Base-by-base conservation (phyloP, 345 rosid species). In the Raphanus raphanistrum region DNA sequence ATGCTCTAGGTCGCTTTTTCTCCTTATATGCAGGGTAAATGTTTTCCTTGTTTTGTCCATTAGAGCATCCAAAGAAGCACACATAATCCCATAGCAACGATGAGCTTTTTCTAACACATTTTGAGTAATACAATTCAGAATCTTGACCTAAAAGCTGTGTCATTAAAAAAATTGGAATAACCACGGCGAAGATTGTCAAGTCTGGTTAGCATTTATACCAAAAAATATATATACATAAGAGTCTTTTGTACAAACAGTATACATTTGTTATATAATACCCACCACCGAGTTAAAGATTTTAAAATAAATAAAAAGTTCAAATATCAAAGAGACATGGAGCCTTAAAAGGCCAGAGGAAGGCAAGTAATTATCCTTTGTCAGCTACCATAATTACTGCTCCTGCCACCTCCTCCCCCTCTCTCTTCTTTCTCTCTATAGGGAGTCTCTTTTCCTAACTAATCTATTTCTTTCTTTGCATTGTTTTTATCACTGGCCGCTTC, bases 281-380 rank as follows among this genome's bases (percentile, higher is more conserved):
- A 2, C 13, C 31, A 72, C 76, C 59, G 68, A 62, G 5, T 16
- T 31, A 73, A 29, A 15, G 12, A 32, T 41, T 72, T 43, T 12
- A 28, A 59, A 59, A 45, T 17, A 52, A 58, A 65, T 71, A 50
- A n/a, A 48, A 50, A 10, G 48, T n/a, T 59, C 3, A 59, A 21
- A 63, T 4, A 63, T 12, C 32, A 63, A 63, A 59, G 62, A 68
- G 67, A 69, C 50, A 73, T 61, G 68, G 75, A 80, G 82, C 76
- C 68, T 63, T 80, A 66, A 63, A 74, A 67, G 62, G 68, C 38
- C 74, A 79, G 82, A 73, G 74, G 78, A 62, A 68, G 75, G 75
- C 63, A 73, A 79, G 84, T 81, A 84, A 84, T 85, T 78, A 79
- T 87, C 87, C 87, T 71, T 87, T 87, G 90, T 87, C 94, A 89